Evolutionary conservation across 2,329 filamentous ascomycete genomes (phyloP).

Genomic region (Allantophomopsis lycopodina): DNA sequence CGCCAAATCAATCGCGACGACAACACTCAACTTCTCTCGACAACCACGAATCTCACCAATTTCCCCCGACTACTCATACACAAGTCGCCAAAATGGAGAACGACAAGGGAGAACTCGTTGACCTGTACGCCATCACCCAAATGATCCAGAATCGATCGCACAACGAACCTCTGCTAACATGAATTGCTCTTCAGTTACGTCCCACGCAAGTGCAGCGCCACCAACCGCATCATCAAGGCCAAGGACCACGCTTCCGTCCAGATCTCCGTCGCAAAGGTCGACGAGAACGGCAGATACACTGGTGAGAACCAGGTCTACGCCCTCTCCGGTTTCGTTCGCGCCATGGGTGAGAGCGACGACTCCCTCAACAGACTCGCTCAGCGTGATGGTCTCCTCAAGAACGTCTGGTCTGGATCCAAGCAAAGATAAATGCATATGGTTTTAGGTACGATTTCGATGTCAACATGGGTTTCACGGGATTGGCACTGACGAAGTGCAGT

Average conservation of each 20-base stretch:
- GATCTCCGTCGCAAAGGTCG: constrained; percentile 93
- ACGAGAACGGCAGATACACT: constrained; percentile 89
- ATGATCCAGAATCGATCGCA: constrained; percentile 2
- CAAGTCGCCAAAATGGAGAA: constrained; percentile 79
- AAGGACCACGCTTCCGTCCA: constrained; percentile 99
- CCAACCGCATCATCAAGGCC: constrained; percentile 99
- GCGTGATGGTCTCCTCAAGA: constrained; percentile 94
- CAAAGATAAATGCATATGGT: constrained; percentile 18
- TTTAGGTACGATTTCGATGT: constrained; percentile 12
- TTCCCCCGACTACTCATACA: constrained; percentile 11
- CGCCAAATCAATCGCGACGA: no score
- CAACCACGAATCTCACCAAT: constrained; percentile 3
- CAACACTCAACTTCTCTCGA: no score
- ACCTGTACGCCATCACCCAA: constrained; percentile 57
- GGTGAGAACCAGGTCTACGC: constrained; percentile 97
- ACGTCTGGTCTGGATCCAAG: constrained; percentile 64
- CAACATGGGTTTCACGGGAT: background rate
- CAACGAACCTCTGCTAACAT: background rate
- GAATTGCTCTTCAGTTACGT: constrained; percentile 55
- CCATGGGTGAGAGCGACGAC: constrained; percentile 97
- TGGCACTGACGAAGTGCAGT: constrained; percentile 11
- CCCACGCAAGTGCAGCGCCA: constrained; percentile 96
- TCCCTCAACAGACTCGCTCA: constrained; percentile 90
- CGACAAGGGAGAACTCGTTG: constrained; percentile 99
- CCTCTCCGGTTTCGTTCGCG: constrained; percentile 92